Evolutionary conservation across 768 basidiomycete genomes (phyloP).

Genomic region (Lepiota brunneoincarnata): DNA sequence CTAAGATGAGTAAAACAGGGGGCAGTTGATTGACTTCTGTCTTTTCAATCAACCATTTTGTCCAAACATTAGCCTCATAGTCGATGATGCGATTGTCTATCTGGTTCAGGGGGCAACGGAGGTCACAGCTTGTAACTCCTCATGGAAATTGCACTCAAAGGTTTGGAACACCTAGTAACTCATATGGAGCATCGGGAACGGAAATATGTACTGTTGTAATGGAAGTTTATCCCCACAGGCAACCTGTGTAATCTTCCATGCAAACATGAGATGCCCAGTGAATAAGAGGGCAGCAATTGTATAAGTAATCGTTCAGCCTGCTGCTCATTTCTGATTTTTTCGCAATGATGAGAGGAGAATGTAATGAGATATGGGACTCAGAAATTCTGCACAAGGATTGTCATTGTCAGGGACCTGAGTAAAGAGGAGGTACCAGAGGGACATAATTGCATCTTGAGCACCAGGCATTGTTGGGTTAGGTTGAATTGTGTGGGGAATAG

Average conservation of each 20-base stretch:
- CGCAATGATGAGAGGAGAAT: constrained; percentile 10
- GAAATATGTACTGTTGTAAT: neutral
- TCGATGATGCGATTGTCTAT: no score
- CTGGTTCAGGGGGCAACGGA: no score
- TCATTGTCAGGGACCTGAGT: neutral
- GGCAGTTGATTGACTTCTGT: no score
- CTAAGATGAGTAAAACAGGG: no score
- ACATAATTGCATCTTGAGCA: neutral
- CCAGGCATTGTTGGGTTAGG: neutral
- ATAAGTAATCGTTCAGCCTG: constrained; percentile 10
- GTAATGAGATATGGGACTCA: constrained; percentile 3
- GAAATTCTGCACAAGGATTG: neutral
- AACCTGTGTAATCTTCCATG: neutral
- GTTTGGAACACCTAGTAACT: neutral
- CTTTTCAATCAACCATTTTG: no score
- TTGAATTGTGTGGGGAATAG: no score
- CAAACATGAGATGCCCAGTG: constrained; percentile 9
- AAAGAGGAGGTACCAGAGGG: neutral
- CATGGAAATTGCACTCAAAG: neutral
- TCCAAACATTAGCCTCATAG: no score
- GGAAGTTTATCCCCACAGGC: neutral
- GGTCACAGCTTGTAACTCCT: neutral
- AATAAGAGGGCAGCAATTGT: constrained; percentile 13
- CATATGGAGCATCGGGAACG: no score
- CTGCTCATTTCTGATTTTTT: constrained; percentile 2